Evolutionary conservation across 441 rosid genomes (phyloP), one percentile per base, ranked within the genome.

Genomic region (Erodium chrysanthum): DNA sequence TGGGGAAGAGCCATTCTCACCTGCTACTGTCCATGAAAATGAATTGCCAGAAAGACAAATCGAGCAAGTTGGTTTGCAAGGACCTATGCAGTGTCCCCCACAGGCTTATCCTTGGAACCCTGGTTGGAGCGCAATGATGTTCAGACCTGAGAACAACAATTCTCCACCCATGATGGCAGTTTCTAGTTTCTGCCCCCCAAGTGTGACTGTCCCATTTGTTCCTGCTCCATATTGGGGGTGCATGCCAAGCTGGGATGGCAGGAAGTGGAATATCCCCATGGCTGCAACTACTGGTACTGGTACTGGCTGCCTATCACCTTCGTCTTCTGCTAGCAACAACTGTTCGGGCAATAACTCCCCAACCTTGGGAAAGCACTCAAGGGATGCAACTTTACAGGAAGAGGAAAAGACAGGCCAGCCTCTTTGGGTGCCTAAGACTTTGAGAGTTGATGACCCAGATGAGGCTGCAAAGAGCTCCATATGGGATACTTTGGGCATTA

Each of bases 321-420:
- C 88, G 20, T 79, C 89, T 66, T 77, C 91, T 2, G 65, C 72
- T 18, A 79, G 75, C 78, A 78, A 58, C 70, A 65, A 76, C 72
- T 72, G 79, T 79, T 79, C 86, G 4, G 85, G 84, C 54, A 80
- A 80, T 67, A 81, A 77, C 70, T 85, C 80, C 2, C 86, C 84
- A 18, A 77, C 80, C 7, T 78, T 88, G 42, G 95, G 95, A 48
- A 88, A 88, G 80, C 95, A 85, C 76, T 84, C 81, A 12, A 80
- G 95, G 73, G 88, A 86, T 63, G 64, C 71, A 14, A 79, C 71
- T 72, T 52, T 50, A 48, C 68, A 52, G 15, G 82, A 73, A 23
- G 84, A 80, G 58, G 85, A 76, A 65, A 81, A 74, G 44, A 72
- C 76, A 35, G 84, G 81, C 58, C 84, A 73, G 62, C 73, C 74